These are phyloP conservation scores for Chlorella sp. DNA, from an alignment of 139 green algal genomes.

Conservation along the genomic window DNA sequence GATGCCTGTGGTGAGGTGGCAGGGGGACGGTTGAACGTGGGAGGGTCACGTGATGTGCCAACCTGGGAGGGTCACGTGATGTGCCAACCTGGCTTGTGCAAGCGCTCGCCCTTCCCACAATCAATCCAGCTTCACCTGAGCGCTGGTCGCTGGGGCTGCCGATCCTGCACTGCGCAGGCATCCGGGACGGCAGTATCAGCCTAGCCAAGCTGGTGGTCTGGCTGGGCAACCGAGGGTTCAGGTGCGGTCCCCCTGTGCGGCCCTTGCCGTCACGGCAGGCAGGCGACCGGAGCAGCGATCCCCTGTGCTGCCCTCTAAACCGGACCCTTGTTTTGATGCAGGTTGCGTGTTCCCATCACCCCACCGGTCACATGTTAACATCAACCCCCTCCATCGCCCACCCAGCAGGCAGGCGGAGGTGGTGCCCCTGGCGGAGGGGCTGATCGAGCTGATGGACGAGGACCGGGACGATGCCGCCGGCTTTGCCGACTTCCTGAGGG, in stretches of 20 bases:
- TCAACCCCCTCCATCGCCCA: neutral
- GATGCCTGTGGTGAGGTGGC: constrained; percentile 1
- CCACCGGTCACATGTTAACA: too few relatives aligned
- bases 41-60: neutral
- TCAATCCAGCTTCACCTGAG: neutral
- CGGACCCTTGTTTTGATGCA: too few relatives aligned
- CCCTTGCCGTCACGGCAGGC: too few relatives aligned
- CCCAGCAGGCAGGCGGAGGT: constrained; percentile 23
- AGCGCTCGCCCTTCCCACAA: neutral
- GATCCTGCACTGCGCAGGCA: neutral
- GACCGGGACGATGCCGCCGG: constrained; percentile 16
- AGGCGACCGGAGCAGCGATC: too few relatives aligned
- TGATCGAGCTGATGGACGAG: constrained; percentile 28
- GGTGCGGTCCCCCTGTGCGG: neutral
- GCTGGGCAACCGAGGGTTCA: constrained; percentile 10
- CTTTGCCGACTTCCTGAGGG: constrained; percentile 34
- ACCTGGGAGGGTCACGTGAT: neutral
- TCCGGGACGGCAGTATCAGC: neutral
- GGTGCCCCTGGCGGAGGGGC: constrained; percentile 21
- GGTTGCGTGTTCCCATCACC: too few relatives aligned
- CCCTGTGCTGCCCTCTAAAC: too few relatives aligned
- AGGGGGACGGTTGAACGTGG: neutral
- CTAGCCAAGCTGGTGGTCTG: constrained; percentile 27
- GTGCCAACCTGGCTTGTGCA: neutral
- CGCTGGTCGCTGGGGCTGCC: neutral